Percentiles rank a stretch among this genome's conserved stretches.
phyloP scores from a whole-genome alignment of 1,284 basidiomycete species.

The Megacollybia platyphylla region DNA sequence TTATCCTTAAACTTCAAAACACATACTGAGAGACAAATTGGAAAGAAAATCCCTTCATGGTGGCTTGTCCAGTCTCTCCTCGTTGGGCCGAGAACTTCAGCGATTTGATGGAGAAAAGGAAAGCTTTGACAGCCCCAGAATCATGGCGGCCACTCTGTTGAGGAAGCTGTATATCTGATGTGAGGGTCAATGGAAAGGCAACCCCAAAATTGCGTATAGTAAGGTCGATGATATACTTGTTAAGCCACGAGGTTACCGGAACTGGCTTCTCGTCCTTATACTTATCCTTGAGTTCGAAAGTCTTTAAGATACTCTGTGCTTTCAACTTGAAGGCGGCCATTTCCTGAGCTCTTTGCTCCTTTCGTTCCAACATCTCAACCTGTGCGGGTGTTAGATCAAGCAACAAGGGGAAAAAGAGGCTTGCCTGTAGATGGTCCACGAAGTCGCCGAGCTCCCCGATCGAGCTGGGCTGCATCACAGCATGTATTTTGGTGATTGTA shows the following conservation, averaged over 20 bases:
- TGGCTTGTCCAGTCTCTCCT: constrained; percentile 70
- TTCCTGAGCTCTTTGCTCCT: constrained; percentile 64
- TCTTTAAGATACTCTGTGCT: constrained; percentile 56
- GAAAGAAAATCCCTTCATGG: constrained; percentile 62
- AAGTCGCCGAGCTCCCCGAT: constrained; percentile 83
- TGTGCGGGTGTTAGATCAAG: constrained; percentile 16
- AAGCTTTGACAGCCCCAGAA: constrained; percentile 50
- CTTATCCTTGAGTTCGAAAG: constrained; percentile 51
- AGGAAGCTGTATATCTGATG: constrained; percentile 37
- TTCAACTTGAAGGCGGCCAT: constrained; percentile 76
- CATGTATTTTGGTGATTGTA: constrained; percentile 65
- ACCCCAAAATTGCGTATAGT: constrained; percentile 65
- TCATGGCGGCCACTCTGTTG: constrained; percentile 19
- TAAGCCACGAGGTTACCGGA: constrained; percentile 41
- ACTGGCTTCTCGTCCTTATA: constrained; percentile 24
- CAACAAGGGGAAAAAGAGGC: constrained; percentile 4
- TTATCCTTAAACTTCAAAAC: not conserved
- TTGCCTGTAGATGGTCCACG: constrained; percentile 69
- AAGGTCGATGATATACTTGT: constrained; percentile 52
- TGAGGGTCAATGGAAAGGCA: constrained; percentile 67
- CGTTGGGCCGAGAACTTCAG: constrained; percentile 62
- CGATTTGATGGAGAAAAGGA: constrained; percentile 71
- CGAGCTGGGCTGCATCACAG: constrained; percentile 86
- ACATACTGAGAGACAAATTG: constrained; percentile 72
- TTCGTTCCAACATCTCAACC: constrained; percentile 62